These are phyloP conservation scores for Podila minutissima DNA, from an alignment of 192 early-diverging fungal species.

Conservation along the genomic window DNA sequence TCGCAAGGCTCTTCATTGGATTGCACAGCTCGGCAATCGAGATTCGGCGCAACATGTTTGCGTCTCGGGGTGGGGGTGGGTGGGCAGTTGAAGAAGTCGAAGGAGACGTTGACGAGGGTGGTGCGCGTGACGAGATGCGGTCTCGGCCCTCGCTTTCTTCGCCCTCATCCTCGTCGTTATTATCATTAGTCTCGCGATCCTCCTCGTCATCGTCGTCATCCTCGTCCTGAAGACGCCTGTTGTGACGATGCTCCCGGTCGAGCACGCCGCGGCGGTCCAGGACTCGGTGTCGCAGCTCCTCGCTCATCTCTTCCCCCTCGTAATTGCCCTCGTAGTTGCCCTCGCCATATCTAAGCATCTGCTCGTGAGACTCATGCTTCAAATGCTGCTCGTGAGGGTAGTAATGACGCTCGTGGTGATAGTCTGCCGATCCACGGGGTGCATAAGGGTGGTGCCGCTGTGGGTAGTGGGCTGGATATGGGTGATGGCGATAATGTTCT, in stretches of 20 bases:
- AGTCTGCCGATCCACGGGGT: constrained; percentile 5
- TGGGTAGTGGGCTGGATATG: neutral
- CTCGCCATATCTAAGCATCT: too few relatives aligned
- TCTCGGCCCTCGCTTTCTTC: neutral
- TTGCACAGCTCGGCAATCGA: constrained; percentile 51
- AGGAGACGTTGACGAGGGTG: neutral
- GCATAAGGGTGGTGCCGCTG: neutral
- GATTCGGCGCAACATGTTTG: constrained; percentile 46
- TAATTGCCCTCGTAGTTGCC: neutral
- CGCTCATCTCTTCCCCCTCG: neutral
- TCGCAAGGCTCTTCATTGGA: constrained; percentile 46
- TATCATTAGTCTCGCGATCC: neutral
- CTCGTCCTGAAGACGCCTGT: neutral
- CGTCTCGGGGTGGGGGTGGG: neutral
- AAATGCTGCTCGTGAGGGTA: neutral
- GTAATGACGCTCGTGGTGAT: neutral
- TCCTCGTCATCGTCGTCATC: neutral
- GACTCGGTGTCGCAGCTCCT: neutral
- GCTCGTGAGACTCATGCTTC: neutral
- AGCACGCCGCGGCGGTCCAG: neutral
- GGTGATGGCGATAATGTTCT: neutral
- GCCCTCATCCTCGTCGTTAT: neutral
- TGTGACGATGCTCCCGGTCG: constrained; percentile 11
- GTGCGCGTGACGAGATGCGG: neutral
- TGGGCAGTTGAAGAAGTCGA: neutral